Evolutionary conservation across 2,329 filamentous ascomycete genomes (phyloP), one percentile per base, ranked within the genome.

Genomic region (Geosmithia flava): DNA sequence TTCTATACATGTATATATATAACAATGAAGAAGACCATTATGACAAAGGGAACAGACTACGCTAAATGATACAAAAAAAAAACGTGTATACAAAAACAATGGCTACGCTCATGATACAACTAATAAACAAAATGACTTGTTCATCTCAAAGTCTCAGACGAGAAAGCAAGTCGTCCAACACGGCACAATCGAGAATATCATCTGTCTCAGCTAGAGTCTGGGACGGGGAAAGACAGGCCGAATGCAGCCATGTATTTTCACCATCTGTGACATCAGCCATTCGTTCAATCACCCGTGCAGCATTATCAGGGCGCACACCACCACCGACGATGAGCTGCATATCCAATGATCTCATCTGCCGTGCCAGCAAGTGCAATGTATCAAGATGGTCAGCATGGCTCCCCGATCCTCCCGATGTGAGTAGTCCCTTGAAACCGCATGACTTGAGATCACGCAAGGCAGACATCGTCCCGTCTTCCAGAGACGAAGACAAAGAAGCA

Each of bases 291-390:
- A 70, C 47, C 2, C 49, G 47, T 7, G 19, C 33, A 7, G 70
- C 56, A 49, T 72, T 75, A n/a, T 49, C 49, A 42, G 60, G 64
- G 42, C 72, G 63, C 17, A 77, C 63, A 1, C 75, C 75, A 1
- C 76, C 76, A 0, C 75, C 75, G 3, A 75, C 62, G 15, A 79
- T 66, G 44, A 79, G 58, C 55, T 78, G 68, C 54, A 17, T 53
- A 50, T 0, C 53, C 53, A 1, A 47, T 27, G 6, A 20, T 19
- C 15, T 17, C 16, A 17, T 33, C 20, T 15, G 15, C 7, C 53
- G 1, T 59, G 58, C 20, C 50, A 54, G 2, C 49, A 47, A 3
- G 68, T 61, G 41, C 30, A 23, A 78, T 62, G 4, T 55, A 2
- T 53, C 54, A 15, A 66, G 27, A 49, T 79, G 72, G 3, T 61